A percentile compares a stretch with the other conserved stretches of the same genome.
phyloP scores from a whole-genome alignment of 2,329 filamentous ascomycete genomes.

The Aspergillus ibericus region DNA sequence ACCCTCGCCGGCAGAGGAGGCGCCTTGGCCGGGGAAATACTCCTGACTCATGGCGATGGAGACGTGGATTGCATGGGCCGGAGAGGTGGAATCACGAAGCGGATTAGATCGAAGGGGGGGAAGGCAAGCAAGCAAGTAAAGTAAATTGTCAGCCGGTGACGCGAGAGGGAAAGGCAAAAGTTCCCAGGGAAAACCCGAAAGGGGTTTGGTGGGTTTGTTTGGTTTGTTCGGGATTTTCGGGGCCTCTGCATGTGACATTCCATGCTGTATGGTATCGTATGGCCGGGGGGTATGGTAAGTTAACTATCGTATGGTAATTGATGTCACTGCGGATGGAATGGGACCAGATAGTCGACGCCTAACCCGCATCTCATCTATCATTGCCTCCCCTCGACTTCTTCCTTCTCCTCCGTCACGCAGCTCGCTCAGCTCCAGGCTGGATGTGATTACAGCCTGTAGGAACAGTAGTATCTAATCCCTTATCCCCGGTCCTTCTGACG shows the following conservation, averaged over 20 bases:
- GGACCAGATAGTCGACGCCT: too few relatives aligned
- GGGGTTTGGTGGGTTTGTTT: slow-evolving; percentile 5
- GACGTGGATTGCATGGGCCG: slow-evolving; percentile 14
- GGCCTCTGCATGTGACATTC: slow-evolving; percentile 15
- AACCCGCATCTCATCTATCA: too few relatives aligned
- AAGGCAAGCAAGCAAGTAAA: not conserved
- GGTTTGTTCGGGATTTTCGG: too few relatives aligned
- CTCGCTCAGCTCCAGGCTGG: too few relatives aligned
- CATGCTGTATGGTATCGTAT: not conserved
- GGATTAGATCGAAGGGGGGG: not conserved
- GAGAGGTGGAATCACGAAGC: not conserved
- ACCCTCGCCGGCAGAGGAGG: slow-evolving; percentile 37
- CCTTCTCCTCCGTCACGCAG: too few relatives aligned
- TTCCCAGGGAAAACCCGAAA: slow-evolving; percentile 8
- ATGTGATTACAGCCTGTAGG: too few relatives aligned
- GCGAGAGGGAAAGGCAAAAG: not conserved
- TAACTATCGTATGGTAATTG: too few relatives aligned
- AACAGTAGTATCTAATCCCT: not conserved
- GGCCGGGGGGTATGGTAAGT: too few relatives aligned
- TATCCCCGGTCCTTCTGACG: not conserved
- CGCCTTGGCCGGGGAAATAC: slow-evolving; percentile 37
- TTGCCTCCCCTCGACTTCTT: too few relatives aligned
- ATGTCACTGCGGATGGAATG: too few relatives aligned
- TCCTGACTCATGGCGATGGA: slow-evolving; percentile 44
- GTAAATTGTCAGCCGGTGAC: slow-evolving; percentile 11